Evolutionary conservation across 2,329 filamentous ascomycete species (phyloP), one percentile per base, ranked within the genome.

Genomic region (Bipolaris cookei): DNA sequence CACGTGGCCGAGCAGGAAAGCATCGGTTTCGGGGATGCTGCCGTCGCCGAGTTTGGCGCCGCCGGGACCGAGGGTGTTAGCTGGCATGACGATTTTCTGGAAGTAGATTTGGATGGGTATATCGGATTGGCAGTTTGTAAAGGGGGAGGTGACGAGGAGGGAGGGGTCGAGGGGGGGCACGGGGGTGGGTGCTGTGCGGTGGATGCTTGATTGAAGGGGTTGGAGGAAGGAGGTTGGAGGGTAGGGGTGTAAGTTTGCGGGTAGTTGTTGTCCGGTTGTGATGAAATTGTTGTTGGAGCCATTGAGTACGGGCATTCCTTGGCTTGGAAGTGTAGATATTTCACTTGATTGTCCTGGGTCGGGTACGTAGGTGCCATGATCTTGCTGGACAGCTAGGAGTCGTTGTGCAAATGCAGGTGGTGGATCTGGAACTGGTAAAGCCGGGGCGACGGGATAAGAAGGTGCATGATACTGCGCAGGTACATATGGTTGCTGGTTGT

Each of bases 41-140:
- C 13, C 21, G 32, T 59, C 48, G 39, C 51, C 62, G 20, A 59
- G 30, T 28, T 30, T 50, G 13, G 34, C n/a, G 30, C 58, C 61
- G 28, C 38, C 37, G n/a, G 50, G 54, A 1, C 50, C 51, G 28
- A 65, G 47, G 14, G 35, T 49, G 20, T 64, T 63, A 2, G 56
- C 52, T 0, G 65, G 56, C 3, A 64, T 11, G 2, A 73, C 25
- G 37, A 73, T 56, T 6, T 50, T 53, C 1, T 67, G 71, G 37
- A 73, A 51, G 47, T 72, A 73, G 44, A 75, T 67, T 28, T 69
- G 65, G n/a, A 75, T 56, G 1, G 70, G 69, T n/a, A 66, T 57
- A 8, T 58, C 54, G 6, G 45, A 13, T 14, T 54, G 10, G n/a
- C 58, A 44, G 11, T 37, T 16, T 16, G 21, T 21, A 21, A 65